phyloP scores from a whole-genome alignment of 2,329 filamentous ascomycete genomes.

The Alternaria sp. region DNA sequence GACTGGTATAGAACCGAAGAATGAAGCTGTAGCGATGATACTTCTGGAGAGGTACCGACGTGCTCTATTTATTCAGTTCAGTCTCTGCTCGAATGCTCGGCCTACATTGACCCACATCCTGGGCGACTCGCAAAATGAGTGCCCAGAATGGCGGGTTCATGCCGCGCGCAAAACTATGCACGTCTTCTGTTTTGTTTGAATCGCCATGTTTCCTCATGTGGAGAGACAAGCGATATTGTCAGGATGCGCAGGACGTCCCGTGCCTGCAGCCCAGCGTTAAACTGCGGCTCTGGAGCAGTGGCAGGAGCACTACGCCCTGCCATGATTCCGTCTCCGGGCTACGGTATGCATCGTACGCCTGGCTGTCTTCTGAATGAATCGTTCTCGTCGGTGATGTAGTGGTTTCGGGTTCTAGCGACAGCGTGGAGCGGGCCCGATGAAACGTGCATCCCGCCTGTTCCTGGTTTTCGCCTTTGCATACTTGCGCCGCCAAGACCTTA shows the following conservation, averaged over 20 bases:
- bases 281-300: conserved; percentile 10
- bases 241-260: conserved; percentile 26
- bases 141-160: conserved; percentile 23
- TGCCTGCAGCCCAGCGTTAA: conserved; percentile 28
- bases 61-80: conserved; percentile 35
- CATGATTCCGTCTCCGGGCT: conserved; percentile 13
- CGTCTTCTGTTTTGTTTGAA: conserved; percentile 15
- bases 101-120: neutral
- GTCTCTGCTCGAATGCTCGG: neutral
- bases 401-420: conserved; percentile 14
- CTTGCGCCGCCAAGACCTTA: conserved; percentile 32
- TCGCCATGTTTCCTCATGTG: conserved; percentile 24
- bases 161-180: conserved; percentile 26
- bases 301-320: conserved; percentile 16
- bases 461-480: conserved; percentile 20
- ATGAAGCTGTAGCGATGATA: conserved; percentile 39
- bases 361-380: conserved; percentile 6
- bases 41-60: conserved; percentile 11
- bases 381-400: conserved; percentile 12
- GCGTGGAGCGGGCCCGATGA: conserved; percentile 26
- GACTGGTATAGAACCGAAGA: conserved; percentile 37
- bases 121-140: conserved; percentile 14
- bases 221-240: conserved; percentile 37
- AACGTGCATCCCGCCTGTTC: conserved; percentile 30
- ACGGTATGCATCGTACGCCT: conserved; percentile 17